Conservation (phyloP, 2,329 filamentous ascomycete genomes). For the Aspergillus sp. region DNA sequence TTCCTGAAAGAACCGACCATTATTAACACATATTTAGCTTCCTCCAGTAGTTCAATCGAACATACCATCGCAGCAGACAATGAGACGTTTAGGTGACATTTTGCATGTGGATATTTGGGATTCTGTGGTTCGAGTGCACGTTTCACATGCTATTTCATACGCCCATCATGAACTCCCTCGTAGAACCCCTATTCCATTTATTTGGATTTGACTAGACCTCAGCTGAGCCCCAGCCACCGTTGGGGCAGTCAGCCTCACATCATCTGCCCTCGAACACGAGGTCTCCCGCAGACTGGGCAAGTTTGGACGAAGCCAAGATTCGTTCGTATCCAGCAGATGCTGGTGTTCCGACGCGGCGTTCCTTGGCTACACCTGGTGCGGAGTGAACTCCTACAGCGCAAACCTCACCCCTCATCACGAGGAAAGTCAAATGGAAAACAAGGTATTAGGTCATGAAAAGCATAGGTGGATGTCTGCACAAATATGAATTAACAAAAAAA, state of each 20-base stretch:
- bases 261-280: neutral
- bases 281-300: neutral
- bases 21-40: neutral
- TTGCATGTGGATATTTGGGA: neutral
- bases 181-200: neutral
- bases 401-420: neutral
- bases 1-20: constrained; percentile 18
- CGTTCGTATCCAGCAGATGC: neutral
- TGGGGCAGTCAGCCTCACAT: neutral
- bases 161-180: neutral
- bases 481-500: neutral
- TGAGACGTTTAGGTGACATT: constrained; percentile 30
- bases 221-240: neutral
- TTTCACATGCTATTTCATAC: neutral
- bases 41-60: neutral
- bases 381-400: neutral
- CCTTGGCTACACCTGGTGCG: neutral
- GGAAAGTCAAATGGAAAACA: neutral
- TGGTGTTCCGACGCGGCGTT: neutral
- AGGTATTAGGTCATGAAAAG: neutral
- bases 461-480: neutral
- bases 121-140: neutral
- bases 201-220: neutral
- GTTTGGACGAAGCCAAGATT: neutral
- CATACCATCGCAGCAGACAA: constrained; percentile 39